These are phyloP conservation scores for Magnolia changhungtana DNA, from an alignment of 164 flowering plant species.

Conservation along the genomic window DNA sequence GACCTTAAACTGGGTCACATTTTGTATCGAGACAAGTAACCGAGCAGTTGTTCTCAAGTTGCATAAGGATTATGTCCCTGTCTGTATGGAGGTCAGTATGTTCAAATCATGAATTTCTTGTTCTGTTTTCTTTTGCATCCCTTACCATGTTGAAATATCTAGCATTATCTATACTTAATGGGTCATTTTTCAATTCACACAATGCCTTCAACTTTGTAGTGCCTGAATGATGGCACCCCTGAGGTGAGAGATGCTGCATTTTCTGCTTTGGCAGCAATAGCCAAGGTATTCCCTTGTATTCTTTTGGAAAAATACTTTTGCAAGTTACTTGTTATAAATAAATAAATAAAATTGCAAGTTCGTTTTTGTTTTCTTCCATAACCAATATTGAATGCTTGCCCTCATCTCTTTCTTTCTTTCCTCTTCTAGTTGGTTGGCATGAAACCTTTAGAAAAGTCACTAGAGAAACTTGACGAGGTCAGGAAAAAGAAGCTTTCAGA, in stretches of 20 bases:
- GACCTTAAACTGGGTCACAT: slow-evolving; percentile 91
- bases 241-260: slow-evolving; percentile 99
- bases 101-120: not conserved
- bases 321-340: not conserved
- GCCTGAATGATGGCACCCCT: slow-evolving; percentile 95
- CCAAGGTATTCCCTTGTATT: slow-evolving; percentile 55
- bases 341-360: not conserved
- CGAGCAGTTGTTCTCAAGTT: slow-evolving; percentile 78
- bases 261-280: slow-evolving; percentile 89
- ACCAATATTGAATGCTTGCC: not conserved
- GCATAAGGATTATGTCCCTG: slow-evolving; percentile 96
- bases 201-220: slow-evolving; percentile 34
- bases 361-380: not conserved
- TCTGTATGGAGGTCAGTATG: slow-evolving; percentile 92
- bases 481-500: slow-evolving; percentile 88
- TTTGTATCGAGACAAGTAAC: slow-evolving; percentile 88
- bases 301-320: not conserved
- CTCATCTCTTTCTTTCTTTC: not conserved
- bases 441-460: slow-evolving; percentile 89
- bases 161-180: not conserved
- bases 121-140: not conserved
- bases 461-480: slow-evolving; percentile 98
- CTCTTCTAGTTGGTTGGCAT: slow-evolving; percentile 78
- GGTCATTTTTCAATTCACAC: not conserved
- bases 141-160: not conserved